Conservation (phyloP, 2,329 filamentous ascomycete species). For the Calonectria honghensis region DNA sequence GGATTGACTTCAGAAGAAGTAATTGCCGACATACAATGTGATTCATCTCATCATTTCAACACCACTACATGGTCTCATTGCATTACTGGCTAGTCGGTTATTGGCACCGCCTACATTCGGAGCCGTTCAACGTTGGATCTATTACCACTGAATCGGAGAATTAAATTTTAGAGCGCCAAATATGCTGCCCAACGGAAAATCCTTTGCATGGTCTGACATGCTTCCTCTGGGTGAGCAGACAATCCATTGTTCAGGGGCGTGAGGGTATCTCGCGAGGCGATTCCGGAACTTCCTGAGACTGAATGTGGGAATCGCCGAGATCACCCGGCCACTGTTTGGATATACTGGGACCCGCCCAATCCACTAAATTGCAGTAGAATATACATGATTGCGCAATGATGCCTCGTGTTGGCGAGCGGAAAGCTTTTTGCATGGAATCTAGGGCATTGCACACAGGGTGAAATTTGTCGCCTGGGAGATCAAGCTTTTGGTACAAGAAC, state of each 20-base stretch:
- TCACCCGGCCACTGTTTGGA: not conserved
- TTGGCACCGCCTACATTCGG: not conserved
- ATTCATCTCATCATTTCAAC: not conserved
- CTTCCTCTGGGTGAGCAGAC: not conserved
- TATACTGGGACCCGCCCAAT: not conserved
- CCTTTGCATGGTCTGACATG: not conserved
- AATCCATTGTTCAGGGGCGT: no score
- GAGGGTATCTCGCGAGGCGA: no score
- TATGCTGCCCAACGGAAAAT: not conserved
- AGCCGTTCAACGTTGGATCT: not conserved
- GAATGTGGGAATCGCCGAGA: not conserved
- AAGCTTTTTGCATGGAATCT: no score
- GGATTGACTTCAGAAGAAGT: not conserved
- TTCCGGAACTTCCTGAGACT: not conserved
- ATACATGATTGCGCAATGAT: not conserved
- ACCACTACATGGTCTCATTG: not conserved
- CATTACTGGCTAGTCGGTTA: not conserved
- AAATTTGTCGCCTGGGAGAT: no score
- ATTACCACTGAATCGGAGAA: not conserved
- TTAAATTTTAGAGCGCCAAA: not conserved
- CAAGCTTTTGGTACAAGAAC: no score
- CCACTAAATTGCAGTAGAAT: not conserved
- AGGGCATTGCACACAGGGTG: no score
- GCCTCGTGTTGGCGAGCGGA: no score
- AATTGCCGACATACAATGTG: not conserved